Evolutionary conservation across 1,284 basidiomycete genomes (phyloP).

Genomic region (Trichosporon sp.): DNA sequence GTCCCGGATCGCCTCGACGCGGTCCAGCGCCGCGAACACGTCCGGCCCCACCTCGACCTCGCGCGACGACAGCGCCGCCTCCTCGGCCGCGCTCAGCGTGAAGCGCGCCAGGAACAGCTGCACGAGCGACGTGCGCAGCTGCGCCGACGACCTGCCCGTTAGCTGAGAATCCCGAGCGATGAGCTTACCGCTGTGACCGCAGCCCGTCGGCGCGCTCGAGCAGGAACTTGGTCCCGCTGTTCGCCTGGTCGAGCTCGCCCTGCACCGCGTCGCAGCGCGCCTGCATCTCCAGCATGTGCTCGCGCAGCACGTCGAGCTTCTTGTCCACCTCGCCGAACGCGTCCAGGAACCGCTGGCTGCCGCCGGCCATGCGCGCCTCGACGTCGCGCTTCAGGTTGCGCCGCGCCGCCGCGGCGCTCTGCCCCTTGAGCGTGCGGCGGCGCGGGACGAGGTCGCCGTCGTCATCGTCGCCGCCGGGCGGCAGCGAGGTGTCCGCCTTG

Average conservation of each 20-base stretch:
- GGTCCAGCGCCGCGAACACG: conserved; percentile 83
- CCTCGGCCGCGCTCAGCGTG: conserved; percentile 70
- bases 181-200: conserved; percentile 67
- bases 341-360: conserved; percentile 71
- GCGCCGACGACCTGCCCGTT: conserved; percentile 54
- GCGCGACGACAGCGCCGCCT: conserved; percentile 67
- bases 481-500: neutral
- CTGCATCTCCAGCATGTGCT: conserved; percentile 72
- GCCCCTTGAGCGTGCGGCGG: conserved; percentile 37
- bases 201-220: conserved; percentile 81
- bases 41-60: conserved; percentile 67
- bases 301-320: conserved; percentile 73
- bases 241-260: conserved; percentile 67
- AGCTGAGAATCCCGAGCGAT: neutral
- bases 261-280: conserved; percentile 77
- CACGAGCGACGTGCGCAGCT: conserved; percentile 64
- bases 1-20: conserved; percentile 70
- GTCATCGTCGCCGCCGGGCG: neutral
- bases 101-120: conserved; percentile 76
- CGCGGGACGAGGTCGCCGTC: conserved; percentile 27
- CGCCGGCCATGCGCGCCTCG: conserved; percentile 71
- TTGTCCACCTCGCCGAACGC: conserved; percentile 82
- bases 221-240: conserved; percentile 72
- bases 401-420: conserved; percentile 59
- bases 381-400: conserved; percentile 77